Evolutionary conservation across 148 eudicot species (phyloP).

Genomic region (Hydrangea macrophylla): DNA sequence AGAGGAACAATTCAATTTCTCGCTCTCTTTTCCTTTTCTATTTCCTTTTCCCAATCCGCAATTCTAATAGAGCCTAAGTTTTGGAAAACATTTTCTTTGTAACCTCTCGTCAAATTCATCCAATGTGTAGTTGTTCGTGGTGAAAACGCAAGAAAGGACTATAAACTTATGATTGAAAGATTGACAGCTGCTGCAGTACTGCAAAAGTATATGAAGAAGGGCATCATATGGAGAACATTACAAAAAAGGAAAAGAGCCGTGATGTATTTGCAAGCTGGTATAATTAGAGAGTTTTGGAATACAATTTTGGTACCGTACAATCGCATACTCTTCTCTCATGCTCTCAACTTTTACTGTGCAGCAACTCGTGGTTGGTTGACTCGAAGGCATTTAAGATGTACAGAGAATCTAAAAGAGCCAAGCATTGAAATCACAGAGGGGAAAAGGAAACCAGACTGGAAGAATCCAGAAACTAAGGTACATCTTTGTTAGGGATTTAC

Average conservation of each 20-base stretch:
- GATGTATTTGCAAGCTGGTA: conserved; percentile 40
- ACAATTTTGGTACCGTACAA: not conserved
- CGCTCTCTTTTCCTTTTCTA: no score
- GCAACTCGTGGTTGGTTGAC: conserved; percentile 41
- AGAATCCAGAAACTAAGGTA: conserved; percentile 21
- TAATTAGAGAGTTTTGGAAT: not conserved
- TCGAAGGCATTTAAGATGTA: conserved; percentile 13
- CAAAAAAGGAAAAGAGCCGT: conserved; percentile 17
- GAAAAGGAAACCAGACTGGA: conserved; percentile 6
- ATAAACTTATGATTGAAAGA: conserved; percentile 15
- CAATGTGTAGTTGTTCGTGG: conserved; percentile 42
- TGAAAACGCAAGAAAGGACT: conserved; percentile 37
- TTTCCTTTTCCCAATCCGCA: no score
- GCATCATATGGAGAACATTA: conserved; percentile 12
- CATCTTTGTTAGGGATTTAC: conserved; percentile 6
- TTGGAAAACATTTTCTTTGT: no score
- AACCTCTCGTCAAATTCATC: not conserved
- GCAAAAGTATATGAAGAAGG: conserved; percentile 27
- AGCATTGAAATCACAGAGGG: not conserved
- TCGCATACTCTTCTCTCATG: not conserved
- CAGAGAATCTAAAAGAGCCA: conserved; percentile 6
- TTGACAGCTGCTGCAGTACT: conserved; percentile 22
- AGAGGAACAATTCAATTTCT: no score
- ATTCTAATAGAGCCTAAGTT: no score
- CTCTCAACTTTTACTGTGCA: conserved; percentile 6